A percentile compares a stretch with the other conserved stretches of the same genome.
These are phyloP conservation scores for Mucor velutinosus DNA, from an alignment of 371 early-diverging fungal species.

Conservation along the genomic window DNA sequence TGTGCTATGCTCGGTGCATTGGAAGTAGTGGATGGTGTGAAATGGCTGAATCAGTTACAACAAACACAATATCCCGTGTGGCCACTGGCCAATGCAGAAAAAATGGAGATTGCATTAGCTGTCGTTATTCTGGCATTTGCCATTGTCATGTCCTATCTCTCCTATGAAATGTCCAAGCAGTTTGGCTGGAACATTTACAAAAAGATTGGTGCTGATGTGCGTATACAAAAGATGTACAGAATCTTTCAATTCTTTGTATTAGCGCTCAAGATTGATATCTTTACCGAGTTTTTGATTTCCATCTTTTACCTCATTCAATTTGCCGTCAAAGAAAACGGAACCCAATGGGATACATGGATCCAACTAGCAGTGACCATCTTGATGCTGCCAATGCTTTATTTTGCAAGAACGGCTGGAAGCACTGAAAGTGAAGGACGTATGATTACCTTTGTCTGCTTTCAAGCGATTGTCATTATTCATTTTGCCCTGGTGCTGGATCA, in stretches of 20 bases:
- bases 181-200: slow-evolving; percentile 47
- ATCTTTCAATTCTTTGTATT: slow-evolving; percentile 53
- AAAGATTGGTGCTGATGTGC: slow-evolving; percentile 40
- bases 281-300: slow-evolving; percentile 46
- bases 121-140: slow-evolving; percentile 38
- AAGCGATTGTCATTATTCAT: slow-evolving; percentile 41
- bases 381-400: slow-evolving; percentile 47
- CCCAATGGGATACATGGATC: slow-evolving; percentile 38
- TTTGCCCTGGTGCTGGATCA: slow-evolving; percentile 40
- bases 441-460: slow-evolving; percentile 44
- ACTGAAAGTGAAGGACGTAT: slow-evolving; percentile 43
- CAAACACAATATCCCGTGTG: slow-evolving; percentile 16
- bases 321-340: slow-evolving; percentile 25
- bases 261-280: slow-evolving; percentile 46
- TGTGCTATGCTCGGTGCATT: slow-evolving; percentile 50
- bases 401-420: slow-evolving; percentile 49
- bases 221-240: slow-evolving; percentile 41
- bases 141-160: slow-evolving; percentile 30
- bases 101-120: slow-evolving; percentile 45
- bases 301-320: slow-evolving; percentile 50
- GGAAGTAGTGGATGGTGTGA: slow-evolving; percentile 48
- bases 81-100: slow-evolving; percentile 36
- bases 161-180: slow-evolving; percentile 38
- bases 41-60: slow-evolving; percentile 36
- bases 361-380: slow-evolving; percentile 43